Evolutionary conservation across 2,329 filamentous ascomycete genomes (phyloP), one percentile per base, ranked within the genome.

Genomic region (Cladosporium sphaerospermum): DNA sequence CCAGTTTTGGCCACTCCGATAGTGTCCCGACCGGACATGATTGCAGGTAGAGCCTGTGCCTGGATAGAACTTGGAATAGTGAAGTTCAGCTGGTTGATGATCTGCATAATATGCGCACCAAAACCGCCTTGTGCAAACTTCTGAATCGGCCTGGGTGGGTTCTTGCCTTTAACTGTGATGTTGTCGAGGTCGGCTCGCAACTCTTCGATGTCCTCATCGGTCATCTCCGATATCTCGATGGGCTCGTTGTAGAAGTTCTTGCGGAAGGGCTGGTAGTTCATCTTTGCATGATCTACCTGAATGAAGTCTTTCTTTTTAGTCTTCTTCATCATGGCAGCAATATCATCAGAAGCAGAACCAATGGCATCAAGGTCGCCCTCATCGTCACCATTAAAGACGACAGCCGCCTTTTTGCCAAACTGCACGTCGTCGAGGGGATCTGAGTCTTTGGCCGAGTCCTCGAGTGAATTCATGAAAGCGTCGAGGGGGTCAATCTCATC

Each of bases 1-100:
- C 93, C 93, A 23, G 93, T 99, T 75, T 97, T 97, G 14, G 93
- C 93, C 50, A 99, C 90, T 60, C 91, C 93, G 58, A 99, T 89
- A 36, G 96, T 88, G 74, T 99, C 93, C 61, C 90, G 83, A 9
- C 93, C 93, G 28, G 91, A 95, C 88, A 97, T 96, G 64, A 96
- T 88, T 9, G 90, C 85, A 2, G 93, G 93, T 55, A 97, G 84
- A 2, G 93, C 93, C 70, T 99, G 93, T 70, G 91, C 85, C 70
- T 99, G 93, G 62, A 99, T 97, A 0, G 92, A 82, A 0, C 93
- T 97, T 0, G 93, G 91, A 65, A 84, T 87, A 53, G 95, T 87
- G 67, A 90, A 99, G 6, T 88, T 87, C 36, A 96, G 74, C 50
- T 80, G 81, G 37, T 85, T 82, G 57, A 99, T 85, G 36, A 96